A percentile compares a stretch with the other conserved stretches of the same genome.
Conservation (phyloP, 1,139 yeast genomes). For the Hyphopichia wangnamkhiaoensis region DNA sequence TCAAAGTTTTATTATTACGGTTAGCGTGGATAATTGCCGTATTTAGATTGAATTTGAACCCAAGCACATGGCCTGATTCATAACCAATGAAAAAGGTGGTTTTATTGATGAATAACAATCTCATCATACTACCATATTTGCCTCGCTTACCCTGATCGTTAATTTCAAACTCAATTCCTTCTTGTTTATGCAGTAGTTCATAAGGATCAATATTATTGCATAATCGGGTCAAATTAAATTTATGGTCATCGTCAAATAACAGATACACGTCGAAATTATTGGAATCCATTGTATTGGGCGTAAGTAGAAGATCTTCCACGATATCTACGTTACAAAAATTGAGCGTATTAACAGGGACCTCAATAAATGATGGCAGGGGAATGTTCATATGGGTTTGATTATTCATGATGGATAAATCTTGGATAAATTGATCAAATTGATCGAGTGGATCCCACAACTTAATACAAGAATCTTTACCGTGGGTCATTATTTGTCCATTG, state of each 20-base stretch:
- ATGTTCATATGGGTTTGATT: constrained; percentile 6
- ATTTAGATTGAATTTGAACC: constrained; percentile 21
- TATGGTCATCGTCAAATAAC: constrained; percentile 19
- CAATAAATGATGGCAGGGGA: constrained; percentile 23
- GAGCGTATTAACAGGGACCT: constrained; percentile 56
- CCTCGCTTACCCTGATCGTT: constrained; percentile 24
- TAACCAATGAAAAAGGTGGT: constrained; percentile 46
- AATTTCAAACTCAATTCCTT: constrained; percentile 13
- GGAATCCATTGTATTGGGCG: constrained; percentile 57
- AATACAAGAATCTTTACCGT: constrained; percentile 54
- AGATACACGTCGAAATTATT: constrained; percentile 54
- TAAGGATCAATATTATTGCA: constrained; percentile 27
- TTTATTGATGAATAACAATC: constrained; percentile 31
- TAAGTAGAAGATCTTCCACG: constrained; percentile 29
- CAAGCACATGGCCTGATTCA: constrained; percentile 57
- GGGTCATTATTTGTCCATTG: constrained; percentile 44
- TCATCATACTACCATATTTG: constrained; percentile 60
- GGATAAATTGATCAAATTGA: constrained; percentile 7
- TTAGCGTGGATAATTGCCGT: constrained; percentile 4
- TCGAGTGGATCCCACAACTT: constrained; percentile 46
- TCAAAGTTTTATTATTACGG: constrained; percentile 12
- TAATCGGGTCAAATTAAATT: constrained; percentile 24
- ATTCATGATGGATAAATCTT: constrained; percentile 2
- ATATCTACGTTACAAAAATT: constrained; percentile 56
- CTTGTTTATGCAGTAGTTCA: constrained; percentile 14